Evolutionary conservation across 139 green algal species (phyloP).

Genomic region (Chlorella sp.): DNA sequence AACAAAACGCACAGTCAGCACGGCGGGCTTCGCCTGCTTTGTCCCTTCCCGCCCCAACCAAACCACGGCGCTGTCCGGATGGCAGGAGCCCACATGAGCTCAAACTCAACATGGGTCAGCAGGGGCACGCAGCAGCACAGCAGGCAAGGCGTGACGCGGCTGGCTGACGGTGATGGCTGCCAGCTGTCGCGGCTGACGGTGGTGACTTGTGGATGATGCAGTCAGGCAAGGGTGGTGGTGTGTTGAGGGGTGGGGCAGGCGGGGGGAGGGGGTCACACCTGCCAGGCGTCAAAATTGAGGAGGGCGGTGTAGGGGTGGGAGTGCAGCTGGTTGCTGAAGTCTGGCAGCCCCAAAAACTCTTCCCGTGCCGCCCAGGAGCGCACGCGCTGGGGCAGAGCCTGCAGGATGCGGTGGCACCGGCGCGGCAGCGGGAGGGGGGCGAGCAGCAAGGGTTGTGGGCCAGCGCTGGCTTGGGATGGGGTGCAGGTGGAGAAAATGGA

Average conservation of each 20-base stretch:
- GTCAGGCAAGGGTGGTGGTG: no score
- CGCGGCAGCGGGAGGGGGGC: no score
- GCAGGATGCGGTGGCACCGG: not conserved
- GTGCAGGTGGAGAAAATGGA: not conserved
- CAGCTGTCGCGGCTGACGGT: not conserved
- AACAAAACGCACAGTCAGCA: no score
- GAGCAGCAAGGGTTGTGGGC: no score
- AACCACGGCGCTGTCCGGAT: no score
- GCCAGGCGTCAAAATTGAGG: slow-evolving; percentile 66
- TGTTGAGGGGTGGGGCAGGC: no score
- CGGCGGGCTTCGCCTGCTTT: not conserved
- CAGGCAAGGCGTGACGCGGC: no score
- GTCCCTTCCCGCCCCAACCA: not conserved
- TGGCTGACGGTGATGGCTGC: not conserved
- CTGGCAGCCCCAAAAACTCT: slow-evolving; percentile 54
- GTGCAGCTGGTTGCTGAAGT: slow-evolving; percentile 63
- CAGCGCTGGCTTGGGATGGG: not conserved
- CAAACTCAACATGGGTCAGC: not conserved
- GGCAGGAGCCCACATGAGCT: not conserved
- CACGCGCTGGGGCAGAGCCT: slow-evolving; percentile 7
- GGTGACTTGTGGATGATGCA: no score
- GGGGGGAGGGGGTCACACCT: no score
- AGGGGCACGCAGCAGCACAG: not conserved
- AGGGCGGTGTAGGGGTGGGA: slow-evolving; percentile 52
- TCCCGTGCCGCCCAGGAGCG: slow-evolving; percentile 62